Evolutionary conservation across 331 rosid genomes (phyloP).

Genomic region (Rhamnella rubrinervis): DNA sequence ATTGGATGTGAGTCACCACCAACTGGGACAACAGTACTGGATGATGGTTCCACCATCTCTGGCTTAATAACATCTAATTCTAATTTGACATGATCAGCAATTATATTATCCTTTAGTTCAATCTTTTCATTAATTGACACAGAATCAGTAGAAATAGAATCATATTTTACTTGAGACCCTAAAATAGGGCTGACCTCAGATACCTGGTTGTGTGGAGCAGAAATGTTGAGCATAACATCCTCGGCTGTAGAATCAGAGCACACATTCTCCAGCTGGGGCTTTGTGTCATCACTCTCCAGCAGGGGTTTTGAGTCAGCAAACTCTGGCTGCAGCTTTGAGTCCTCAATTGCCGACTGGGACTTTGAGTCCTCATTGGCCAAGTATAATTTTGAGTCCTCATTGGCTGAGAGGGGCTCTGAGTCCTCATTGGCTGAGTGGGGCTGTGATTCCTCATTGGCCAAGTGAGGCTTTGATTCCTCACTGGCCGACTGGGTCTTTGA

Average conservation of each 20-base stretch:
- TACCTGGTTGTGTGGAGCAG: constrained; percentile 88
- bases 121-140: constrained; percentile 96
- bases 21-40: constrained; percentile 68
- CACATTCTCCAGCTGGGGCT: constrained; percentile 57
- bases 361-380: constrained; percentile 39
- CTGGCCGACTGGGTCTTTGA: neutral
- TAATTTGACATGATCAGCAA: constrained; percentile 98
- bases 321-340: constrained; percentile 45
- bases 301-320: constrained; percentile 46
- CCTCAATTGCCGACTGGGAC: constrained; percentile 41
- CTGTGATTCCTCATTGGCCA: constrained; percentile 8
- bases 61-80: constrained; percentile 90
- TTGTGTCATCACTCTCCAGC: constrained; percentile 46
- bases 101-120: constrained; percentile 98
- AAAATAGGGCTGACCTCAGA: constrained; percentile 97
- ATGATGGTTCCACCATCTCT: constrained; percentile 99
- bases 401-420: constrained; percentile 21
- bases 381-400: constrained; percentile 34
- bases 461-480: neutral
- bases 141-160: constrained; percentile 99
- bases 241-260: constrained; percentile 44
- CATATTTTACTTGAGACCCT: constrained; percentile 96
- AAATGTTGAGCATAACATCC: constrained; percentile 49
- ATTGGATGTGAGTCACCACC: constrained; percentile 65
- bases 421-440: constrained; percentile 8